Evolutionary conservation across 1,284 basidiomycete genomes (phyloP).

Genomic region (Malassezia sp.): DNA sequence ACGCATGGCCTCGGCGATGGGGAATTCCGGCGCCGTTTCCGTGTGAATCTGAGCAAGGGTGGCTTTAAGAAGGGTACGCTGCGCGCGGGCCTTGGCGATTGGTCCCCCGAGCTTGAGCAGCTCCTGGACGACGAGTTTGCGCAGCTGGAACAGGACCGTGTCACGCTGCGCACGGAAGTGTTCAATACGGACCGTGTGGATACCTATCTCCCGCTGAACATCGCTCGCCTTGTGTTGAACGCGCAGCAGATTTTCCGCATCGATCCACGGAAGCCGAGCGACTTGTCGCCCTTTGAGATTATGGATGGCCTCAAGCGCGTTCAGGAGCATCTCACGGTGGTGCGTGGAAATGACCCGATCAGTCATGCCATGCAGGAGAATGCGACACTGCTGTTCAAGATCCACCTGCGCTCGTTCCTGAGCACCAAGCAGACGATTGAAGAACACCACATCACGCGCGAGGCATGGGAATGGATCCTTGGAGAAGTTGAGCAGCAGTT

Average conservation of each 20-base stretch:
- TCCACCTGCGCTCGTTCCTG: conserved; percentile 50
- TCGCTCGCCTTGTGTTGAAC: conserved; percentile 87
- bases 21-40: conserved; percentile 79
- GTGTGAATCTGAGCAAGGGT: conserved; percentile 65
- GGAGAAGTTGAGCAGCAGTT: conserved; percentile 70
- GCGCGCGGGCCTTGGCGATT: conserved; percentile 89
- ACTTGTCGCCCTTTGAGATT: conserved; percentile 78
- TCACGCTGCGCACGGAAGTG: conserved; percentile 65
- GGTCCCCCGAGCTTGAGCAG: conserved; percentile 68
- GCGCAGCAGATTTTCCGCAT: conserved; percentile 95
- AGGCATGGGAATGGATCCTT: conserved; percentile 94
- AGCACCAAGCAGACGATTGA: conserved; percentile 44
- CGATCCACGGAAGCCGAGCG: conserved; percentile 79
- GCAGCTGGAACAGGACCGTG: conserved; percentile 66
- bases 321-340: conserved; percentile 51
- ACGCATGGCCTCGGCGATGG: conserved; percentile 71
- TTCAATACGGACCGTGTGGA: conserved; percentile 62
- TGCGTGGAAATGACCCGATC: conserved; percentile 59
- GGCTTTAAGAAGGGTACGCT: conserved; percentile 56
- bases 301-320: conserved; percentile 57
- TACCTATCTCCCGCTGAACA: conserved; percentile 57
- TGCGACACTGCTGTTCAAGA: conserved; percentile 81
- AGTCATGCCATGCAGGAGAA: conserved; percentile 75
- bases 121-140: conserved; percentile 78
- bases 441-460: conserved; percentile 39